Percentiles rank a stretch among this genome's conserved stretches.
Evolutionary conservation across 148 eudicot species (phyloP).

Genomic region (Silene uniflora): DNA sequence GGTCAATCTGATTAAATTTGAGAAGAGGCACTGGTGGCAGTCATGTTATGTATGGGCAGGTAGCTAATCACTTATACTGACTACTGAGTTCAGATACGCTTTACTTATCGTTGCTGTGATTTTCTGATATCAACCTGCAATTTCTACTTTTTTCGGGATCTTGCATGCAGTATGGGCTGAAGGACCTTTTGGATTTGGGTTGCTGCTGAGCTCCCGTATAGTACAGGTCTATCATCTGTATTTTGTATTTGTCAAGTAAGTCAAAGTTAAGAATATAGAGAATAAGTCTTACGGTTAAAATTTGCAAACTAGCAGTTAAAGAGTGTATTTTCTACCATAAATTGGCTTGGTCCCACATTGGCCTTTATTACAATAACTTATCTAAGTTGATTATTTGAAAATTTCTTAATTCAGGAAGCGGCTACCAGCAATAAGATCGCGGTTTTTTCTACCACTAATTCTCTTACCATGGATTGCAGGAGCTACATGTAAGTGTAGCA

Average conservation of each 20-base stretch:
- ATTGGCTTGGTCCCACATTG: not conserved
- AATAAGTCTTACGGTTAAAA: constrained; percentile 1
- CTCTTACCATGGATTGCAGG: constrained; percentile 79
- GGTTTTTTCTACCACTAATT: constrained; percentile 49
- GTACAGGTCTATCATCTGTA: constrained; percentile 72
- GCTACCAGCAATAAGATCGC: constrained; percentile 71
- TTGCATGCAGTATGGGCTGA: constrained; percentile 72
- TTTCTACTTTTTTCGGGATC: not conserved
- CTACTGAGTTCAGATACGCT: not conserved
- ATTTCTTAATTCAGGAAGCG: constrained; percentile 57
- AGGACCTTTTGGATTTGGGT: constrained; percentile 91
- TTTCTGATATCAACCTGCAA: constrained; percentile 7
- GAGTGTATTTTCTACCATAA: not conserved
- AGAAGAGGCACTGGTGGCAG: constrained; percentile 69
- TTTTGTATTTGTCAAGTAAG: constrained; percentile 68
- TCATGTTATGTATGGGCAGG: constrained; percentile 95
- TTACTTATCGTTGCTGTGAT: not conserved
- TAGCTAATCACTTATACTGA: constrained; percentile 16
- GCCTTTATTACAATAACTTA: too few species aligned
- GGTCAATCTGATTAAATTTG: constrained; percentile 47
- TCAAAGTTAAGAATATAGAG: not conserved
- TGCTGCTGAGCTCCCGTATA: constrained; percentile 82
- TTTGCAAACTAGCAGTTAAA: not conserved
- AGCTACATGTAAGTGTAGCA: constrained; percentile 52
- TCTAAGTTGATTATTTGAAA: not conserved